A percentile compares a stretch with the other conserved stretches of the same genome.
Evolutionary conservation across 345 rosid genomes (phyloP).

Genomic region (Eucalyptus victrix): DNA sequence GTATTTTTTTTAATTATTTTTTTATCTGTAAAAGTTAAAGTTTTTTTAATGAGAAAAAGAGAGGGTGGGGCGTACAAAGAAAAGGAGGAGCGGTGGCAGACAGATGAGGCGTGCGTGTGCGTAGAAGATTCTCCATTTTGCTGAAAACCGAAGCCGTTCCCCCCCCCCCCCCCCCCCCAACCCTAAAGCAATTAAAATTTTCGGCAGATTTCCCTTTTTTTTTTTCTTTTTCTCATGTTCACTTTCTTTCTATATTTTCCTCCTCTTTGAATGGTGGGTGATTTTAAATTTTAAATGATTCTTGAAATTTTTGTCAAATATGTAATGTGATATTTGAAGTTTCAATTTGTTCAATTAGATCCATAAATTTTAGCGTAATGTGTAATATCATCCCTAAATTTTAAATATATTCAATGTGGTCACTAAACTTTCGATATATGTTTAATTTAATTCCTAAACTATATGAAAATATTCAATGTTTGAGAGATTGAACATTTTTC

Average conservation of each 20-base stretch:
- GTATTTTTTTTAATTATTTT: too few species aligned
- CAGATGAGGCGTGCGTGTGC: not conserved
- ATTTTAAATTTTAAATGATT: not conserved
- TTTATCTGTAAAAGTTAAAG: not conserved
- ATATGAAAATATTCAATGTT: too few species aligned
- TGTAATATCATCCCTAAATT: rapidly evolving
- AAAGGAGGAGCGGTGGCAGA: not conserved
- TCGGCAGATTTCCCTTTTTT: not conserved
- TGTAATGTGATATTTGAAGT: rapidly evolving
- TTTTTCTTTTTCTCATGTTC: not conserved
- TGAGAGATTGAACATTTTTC: too few species aligned
- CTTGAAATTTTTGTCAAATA: too few species aligned
- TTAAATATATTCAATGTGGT: too few species aligned
- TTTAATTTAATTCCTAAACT: too few species aligned
- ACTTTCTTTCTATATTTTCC: not conserved
- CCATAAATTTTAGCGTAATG: rapidly evolving
- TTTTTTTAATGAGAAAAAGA: not conserved
- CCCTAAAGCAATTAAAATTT: not conserved
- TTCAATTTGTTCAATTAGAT: too few species aligned
- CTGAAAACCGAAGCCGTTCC: conserved; percentile 17
- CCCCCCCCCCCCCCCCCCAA: not conserved
- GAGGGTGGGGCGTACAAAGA: not conserved
- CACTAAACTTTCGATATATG: rapidly evolving
- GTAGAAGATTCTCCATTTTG: not conserved
- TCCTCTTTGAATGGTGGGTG: not conserved